Percentiles rank a stretch among this genome's conserved stretches.
phyloP scores from a whole-genome alignment of 768 basidiomycete species.

The Lactarius hatsudake region DNA sequence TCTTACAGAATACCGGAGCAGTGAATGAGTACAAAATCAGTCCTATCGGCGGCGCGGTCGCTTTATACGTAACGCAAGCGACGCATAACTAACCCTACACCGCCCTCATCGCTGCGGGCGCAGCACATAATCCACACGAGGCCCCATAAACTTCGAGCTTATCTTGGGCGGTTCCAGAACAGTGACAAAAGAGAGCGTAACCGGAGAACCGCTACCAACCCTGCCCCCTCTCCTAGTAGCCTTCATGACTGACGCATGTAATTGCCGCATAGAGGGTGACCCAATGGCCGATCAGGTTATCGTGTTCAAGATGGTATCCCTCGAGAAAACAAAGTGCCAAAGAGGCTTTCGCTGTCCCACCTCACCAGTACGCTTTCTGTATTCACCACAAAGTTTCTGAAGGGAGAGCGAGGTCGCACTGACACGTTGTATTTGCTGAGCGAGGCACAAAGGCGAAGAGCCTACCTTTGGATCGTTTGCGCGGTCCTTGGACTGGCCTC shows the following conservation, averaged over 20 bases:
- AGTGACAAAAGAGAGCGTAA: neutral
- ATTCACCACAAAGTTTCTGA: neutral
- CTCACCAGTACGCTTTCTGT: neutral
- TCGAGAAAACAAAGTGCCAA: neutral
- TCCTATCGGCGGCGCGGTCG: too few species aligned
- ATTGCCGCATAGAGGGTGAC: neutral
- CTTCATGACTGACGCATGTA: neutral
- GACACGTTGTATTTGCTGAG: too few species aligned
- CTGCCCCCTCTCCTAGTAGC: neutral
- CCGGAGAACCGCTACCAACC: neutral
- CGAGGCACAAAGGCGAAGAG: too few species aligned
- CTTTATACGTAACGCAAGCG: neutral
- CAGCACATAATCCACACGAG: neutral
- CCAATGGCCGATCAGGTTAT: too few species aligned
- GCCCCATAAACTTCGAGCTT: neutral
- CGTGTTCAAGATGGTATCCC: neutral
- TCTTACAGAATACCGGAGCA: neutral
- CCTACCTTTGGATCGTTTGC: too few species aligned
- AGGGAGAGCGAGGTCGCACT: neutral
- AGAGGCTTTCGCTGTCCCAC: neutral
- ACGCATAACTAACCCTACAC: neutral
- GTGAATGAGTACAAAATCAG: too few species aligned
- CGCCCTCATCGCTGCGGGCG: neutral
- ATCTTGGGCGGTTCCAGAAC: neutral
- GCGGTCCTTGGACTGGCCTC: too few species aligned